Evolutionary conservation across 768 basidiomycete genomes (phyloP).

Genomic region (Flagelloscypha sp.): DNA sequence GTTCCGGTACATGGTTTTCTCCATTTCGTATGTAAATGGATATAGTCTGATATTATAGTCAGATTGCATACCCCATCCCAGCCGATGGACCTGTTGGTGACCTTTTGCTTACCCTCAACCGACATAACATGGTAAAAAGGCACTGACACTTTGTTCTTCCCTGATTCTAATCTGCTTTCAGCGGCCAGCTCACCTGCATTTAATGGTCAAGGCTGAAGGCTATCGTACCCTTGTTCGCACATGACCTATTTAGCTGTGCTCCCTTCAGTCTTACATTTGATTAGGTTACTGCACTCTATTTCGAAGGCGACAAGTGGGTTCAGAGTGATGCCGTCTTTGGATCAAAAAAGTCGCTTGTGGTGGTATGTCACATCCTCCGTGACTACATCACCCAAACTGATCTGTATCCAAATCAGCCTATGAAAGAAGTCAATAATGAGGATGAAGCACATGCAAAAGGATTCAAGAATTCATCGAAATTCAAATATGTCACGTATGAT

Average conservation of each 20-base stretch:
- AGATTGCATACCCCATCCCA: slow-evolving; percentile 67
- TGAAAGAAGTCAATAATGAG: too few relatives aligned
- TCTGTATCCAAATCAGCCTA: too few relatives aligned
- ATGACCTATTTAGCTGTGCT: too few relatives aligned
- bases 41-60: slow-evolving; percentile 18
- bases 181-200: slow-evolving; percentile 74
- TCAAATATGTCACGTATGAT: too few relatives aligned
- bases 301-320: slow-evolving; percentile 59
- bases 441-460: too few relatives aligned
- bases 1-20: slow-evolving; percentile 34
- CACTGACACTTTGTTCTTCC: too few relatives aligned
- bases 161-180: too few relatives aligned
- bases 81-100: slow-evolving; percentile 70
- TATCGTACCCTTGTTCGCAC: too few relatives aligned
- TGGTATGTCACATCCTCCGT: slow-evolving; percentile 44
- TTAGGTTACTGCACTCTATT: slow-evolving; percentile 66
- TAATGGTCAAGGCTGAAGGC: slow-evolving; percentile 62
- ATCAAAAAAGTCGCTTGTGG: slow-evolving; percentile 68
- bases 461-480: too few relatives aligned
- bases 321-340: slow-evolving; percentile 75
- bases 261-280: too few relatives aligned
- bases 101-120: slow-evolving; percentile 43
- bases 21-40: not conserved
- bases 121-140: slow-evolving; percentile 74
- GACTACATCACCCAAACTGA: too few relatives aligned